Base-by-base conservation (phyloP, 768 basidiomycete species). In the Suillus sp. region DNA sequence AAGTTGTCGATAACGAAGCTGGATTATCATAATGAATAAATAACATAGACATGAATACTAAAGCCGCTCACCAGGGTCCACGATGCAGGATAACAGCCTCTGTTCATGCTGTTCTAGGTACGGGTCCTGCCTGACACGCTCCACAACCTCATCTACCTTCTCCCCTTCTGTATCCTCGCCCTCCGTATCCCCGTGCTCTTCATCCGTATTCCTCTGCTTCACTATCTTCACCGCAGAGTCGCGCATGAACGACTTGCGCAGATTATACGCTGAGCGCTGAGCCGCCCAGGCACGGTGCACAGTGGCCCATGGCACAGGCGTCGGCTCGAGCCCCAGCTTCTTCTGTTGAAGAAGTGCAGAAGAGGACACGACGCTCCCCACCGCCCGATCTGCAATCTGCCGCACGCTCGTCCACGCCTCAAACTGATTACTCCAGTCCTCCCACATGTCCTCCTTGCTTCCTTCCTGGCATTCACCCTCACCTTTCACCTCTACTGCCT, bases 41-140 rank as follows among this genome's bases (percentile, higher is more conserved):
- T 14, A n/a, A 25, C 11, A 65, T 38, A n/a, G 1, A 45, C 34
- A 30, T 11, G 40, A 45, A 47, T 5, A 30, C 58, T 20, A 34
- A 35, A 37, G 16, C 16, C 68, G 70, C 83, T 72, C 74, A 88
- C 90, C 80, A 37, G 92, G 75, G 75, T 98, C 89, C 27, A 98
- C 92, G 64, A 98, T 96, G 67, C 92, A 96, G 4, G 88, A 79
- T 55, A 98, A 72, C 50, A 98, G 75, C 58, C 89, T 80, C 66
- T 90, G 86, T 76, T 97, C 95, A 66, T 97, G 89, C n/a, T 77
- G 70, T 62, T 93, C 92, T 50, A 97, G 81, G 27, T 90, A 86
- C 61, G 83, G 80, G 65, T 94, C 90, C 63, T 85, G 88, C 73
- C 84, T 92, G 60, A 98, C 69, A 43, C 80, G 81, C 70, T 95